These are phyloP conservation scores for Akanthomyces dipterigenus DNA, from an alignment of 2,329 filamentous ascomycete genomes.

Conservation along the genomic window DNA sequence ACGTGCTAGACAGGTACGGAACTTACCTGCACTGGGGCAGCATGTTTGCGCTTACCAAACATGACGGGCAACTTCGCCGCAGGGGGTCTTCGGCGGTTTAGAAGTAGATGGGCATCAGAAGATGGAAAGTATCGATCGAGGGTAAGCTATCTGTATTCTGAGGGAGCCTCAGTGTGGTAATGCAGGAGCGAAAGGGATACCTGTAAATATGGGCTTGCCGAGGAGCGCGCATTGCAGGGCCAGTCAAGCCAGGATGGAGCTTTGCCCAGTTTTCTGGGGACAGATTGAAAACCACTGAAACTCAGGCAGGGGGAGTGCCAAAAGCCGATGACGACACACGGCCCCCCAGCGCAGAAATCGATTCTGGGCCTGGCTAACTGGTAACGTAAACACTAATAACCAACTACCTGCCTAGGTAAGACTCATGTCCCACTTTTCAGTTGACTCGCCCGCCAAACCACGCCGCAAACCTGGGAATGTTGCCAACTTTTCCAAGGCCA, in stretches of 20 bases:
- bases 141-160: not conserved
- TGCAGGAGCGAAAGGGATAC: not conserved
- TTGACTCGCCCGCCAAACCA: not conserved
- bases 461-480: not conserved
- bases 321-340: constrained; percentile 13
- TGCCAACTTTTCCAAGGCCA: constrained; percentile 4
- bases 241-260: not conserved
- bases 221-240: not conserved
- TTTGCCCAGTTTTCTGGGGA: constrained; percentile 9
- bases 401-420: no score
- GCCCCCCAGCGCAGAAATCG: not conserved
- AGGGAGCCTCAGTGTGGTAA: not conserved
- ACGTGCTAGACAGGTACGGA: not conserved
- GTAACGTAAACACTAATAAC: no score
- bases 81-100: not conserved
- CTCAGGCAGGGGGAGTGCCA: constrained; percentile 3
- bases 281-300: constrained; percentile 7
- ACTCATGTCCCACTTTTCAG: not conserved
- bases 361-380: not conserved
- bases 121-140: not conserved
- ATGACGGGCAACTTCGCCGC: constrained; percentile 11
- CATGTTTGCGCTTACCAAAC: constrained; percentile 17
- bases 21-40: constrained; percentile 16
- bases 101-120: constrained; percentile 1
- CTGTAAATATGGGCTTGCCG: not conserved